Percentiles rank a stretch among this genome's conserved stretches.
phyloP scores from a whole-genome alignment of 495 filamentous ascomycete species.

The Penicillium soppii region DNA sequence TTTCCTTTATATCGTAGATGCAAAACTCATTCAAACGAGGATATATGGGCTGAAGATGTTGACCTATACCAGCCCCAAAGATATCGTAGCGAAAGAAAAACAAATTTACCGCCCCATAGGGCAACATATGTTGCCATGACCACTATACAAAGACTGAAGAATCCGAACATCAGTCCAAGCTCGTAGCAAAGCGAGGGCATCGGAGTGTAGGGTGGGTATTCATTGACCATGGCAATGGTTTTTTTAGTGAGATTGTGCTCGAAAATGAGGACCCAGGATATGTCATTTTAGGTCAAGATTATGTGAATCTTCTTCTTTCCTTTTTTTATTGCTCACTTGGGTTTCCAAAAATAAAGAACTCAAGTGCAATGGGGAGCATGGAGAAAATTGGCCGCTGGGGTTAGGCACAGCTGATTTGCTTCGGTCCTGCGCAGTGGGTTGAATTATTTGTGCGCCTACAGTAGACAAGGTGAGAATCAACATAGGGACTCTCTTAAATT shows the following conservation, averaged over 20 bases:
- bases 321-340: too few relatives aligned
- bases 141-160: slow-evolving; percentile 36
- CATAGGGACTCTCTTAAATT: too few relatives aligned
- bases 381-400: too few relatives aligned
- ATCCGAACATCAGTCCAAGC: slow-evolving; percentile 44
- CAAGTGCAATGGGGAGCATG: too few relatives aligned
- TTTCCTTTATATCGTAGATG: not conserved
- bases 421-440: too few relatives aligned
- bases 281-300: too few relatives aligned
- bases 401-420: too few relatives aligned
- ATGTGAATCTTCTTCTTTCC: too few relatives aligned
- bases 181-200: slow-evolving; percentile 35
- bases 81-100: not conserved
- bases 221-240: not conserved
- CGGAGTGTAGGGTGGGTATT: slow-evolving; percentile 32
- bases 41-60: not conserved
- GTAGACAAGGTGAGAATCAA: too few relatives aligned
- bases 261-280: not conserved
- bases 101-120: slow-evolving; percentile 35
- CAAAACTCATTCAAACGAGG: too few relatives aligned
- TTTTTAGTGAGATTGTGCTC: not conserved
- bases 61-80: not conserved
- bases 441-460: too few relatives aligned
- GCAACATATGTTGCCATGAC: slow-evolving; percentile 38
- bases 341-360: too few relatives aligned